Percentiles rank a stretch among this genome's conserved stretches.
Evolutionary conservation across 2,329 filamentous ascomycete genomes (phyloP).

Genomic region (Fusarium coicis): DNA sequence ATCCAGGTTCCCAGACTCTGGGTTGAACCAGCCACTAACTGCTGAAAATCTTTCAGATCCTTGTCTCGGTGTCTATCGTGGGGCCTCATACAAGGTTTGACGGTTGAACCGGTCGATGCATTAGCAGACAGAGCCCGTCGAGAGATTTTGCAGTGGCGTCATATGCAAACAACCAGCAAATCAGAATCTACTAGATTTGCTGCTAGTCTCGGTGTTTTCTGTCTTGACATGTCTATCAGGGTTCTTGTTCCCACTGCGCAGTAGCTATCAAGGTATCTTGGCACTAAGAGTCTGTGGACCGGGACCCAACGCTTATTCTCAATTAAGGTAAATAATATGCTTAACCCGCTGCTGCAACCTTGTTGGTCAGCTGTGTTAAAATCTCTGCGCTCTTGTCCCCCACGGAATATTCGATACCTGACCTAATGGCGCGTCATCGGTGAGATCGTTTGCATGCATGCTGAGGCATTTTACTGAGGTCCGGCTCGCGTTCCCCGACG

Average conservation of each 20-base stretch:
- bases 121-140: neutral
- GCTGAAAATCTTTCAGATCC: neutral
- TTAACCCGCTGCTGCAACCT: conserved; percentile 30
- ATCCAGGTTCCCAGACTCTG: conserved; percentile 3
- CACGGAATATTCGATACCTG: neutral
- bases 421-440: neutral
- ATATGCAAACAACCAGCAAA: conserved; percentile 15
- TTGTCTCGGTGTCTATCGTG: neutral
- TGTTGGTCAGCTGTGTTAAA: neutral
- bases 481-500: neutral
- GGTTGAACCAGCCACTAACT: neutral
- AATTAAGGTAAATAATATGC: conserved; percentile 43
- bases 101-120: neutral
- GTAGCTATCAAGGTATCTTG: conserved; percentile 42
- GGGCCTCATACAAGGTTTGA: conserved; percentile 10
- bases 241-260: conserved; percentile 37
- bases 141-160: conserved; percentile 1
- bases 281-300: neutral
- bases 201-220: neutral
- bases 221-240: conserved; percentile 36
- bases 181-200: neutral
- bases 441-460: neutral
- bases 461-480: conserved; percentile 15
- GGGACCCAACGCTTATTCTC: neutral
- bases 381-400: accelerated